Evolutionary conservation across 495 filamentous ascomycete genomes (phyloP).

Genomic region (Xylaria venustula): DNA sequence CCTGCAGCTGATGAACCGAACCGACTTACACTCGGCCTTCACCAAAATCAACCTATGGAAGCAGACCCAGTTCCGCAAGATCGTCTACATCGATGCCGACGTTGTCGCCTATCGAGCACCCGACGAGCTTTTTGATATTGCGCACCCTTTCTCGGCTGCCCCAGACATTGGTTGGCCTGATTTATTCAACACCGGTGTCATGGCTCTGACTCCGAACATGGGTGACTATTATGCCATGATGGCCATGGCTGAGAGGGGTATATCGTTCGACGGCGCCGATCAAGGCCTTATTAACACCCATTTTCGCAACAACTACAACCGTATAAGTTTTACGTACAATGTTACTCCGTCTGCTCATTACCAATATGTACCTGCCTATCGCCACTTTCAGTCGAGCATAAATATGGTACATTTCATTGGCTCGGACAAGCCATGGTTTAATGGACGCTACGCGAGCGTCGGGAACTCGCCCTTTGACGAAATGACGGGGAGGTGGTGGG

Average conservation of each 20-base stretch:
- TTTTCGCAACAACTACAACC: slow-evolving; percentile 76
- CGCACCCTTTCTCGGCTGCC: slow-evolving; percentile 78
- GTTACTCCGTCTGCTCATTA: slow-evolving; percentile 92
- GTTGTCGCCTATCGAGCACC: slow-evolving; percentile 81
- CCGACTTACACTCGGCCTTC: slow-evolving; percentile 85
- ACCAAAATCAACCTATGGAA: slow-evolving; percentile 97
- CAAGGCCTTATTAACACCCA: slow-evolving; percentile 95
- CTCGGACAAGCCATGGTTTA: slow-evolving; percentile 81
- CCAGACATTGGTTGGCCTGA: slow-evolving; percentile 99
- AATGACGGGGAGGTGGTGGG: slow-evolving; percentile 84
- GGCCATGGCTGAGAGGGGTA: slow-evolving; percentile 77
- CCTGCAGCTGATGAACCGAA: slow-evolving; percentile 85
- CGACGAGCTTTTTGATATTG: slow-evolving; percentile 84
- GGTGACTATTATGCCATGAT: slow-evolving; percentile 82
- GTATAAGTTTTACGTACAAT: slow-evolving; percentile 94
- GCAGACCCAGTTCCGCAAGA: slow-evolving; percentile 81
- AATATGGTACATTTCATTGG: slow-evolving; percentile 94
- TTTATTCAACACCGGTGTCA: slow-evolving; percentile 94
- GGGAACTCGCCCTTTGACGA: slow-evolving; percentile 71
- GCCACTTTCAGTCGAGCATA: slow-evolving; percentile 85
- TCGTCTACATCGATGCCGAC: slow-evolving; percentile 92
- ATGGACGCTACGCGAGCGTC: slow-evolving; percentile 57
- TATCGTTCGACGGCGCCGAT: slow-evolving; percentile 96
- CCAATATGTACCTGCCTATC: slow-evolving; percentile 92
- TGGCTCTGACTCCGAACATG: slow-evolving; percentile 84